Base-by-base conservation (phyloP, 1,284 basidiomycete genomes). In the Butyriboletus regius region DNA sequence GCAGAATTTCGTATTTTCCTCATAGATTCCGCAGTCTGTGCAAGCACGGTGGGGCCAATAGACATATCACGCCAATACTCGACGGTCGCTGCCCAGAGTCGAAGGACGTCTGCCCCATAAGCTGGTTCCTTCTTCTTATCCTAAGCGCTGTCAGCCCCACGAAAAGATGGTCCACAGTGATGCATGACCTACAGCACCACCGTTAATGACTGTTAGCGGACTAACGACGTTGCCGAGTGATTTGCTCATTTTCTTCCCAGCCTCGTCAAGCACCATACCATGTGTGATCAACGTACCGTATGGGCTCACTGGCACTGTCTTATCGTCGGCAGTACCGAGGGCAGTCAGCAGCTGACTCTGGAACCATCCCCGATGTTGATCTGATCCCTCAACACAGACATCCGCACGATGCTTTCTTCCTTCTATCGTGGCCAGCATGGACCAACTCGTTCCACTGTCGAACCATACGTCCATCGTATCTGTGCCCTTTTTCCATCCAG, bases 401-500 rank as follows among this genome's bases (percentile, higher is more conserved):
- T 98, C 92, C 0, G 94, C 90, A 31, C 81, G 70, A 38, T 76
- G 70, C 34, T 58, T 61, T 53, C 70, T 60, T 22, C 66, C 59
- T 24, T 57, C 60, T 39, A 56, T 48, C 58, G 59, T 52, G 44
- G 63, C 69, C 31, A 97, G 73, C 70, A 91, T 79, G 1, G 89
- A 83, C 96, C 96, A 99, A 2, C 93, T 92, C 1, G 88, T 85
- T 2, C 96, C 96, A 60, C 91, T 95, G 71, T 99, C 96, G 60
- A 98, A 98, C 96, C 96, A 99, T 4, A 99, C 96, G 66, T 99
- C 96, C 78, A 98, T 90, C 1, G 95, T 98, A 66, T 99, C 96
- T 2, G 78, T 83, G 8, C 93, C 88, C 66, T 91, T 92, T 40
- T 71, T 67, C 78, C 85, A 89, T 5, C 66, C 70, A 13, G 71